Percentiles rank a stretch among this genome's conserved stretches.
Evolutionary conservation across 1,284 basidiomycete species (phyloP).

Genomic region (Irpex sp.): DNA sequence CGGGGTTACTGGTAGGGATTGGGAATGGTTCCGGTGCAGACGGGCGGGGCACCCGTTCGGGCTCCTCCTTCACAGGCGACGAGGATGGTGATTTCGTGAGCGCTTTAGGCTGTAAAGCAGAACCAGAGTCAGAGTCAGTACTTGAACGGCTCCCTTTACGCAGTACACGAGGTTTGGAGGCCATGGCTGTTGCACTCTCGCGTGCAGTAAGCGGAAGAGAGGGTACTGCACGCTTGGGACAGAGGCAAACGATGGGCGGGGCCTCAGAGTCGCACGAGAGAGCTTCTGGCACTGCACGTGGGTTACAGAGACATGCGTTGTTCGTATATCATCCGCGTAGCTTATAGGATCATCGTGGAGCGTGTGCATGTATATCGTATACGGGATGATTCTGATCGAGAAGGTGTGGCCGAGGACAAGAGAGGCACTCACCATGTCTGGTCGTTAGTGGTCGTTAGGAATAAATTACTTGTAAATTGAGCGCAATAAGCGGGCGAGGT

Average conservation of each 20-base stretch:
- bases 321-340: neutral
- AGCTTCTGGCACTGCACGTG: neutral
- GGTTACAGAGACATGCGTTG: neutral
- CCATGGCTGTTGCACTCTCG: slow-evolving; percentile 11
- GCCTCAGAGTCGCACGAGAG: neutral
- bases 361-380: neutral
- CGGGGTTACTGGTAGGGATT: slow-evolving; percentile 72
- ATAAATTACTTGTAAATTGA: neutral
- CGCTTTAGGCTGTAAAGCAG: slow-evolving; percentile 29
- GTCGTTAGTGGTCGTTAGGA: neutral
- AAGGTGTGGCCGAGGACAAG: neutral
- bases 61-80: slow-evolving; percentile 33
- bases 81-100: slow-evolving; percentile 44
- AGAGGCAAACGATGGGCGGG: neutral
- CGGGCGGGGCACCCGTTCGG: slow-evolving; percentile 33
- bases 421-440: neutral
- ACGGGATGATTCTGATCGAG: neutral
- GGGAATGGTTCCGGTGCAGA: slow-evolving; percentile 56
- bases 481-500: neutral
- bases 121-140: slow-evolving; percentile 18
- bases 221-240: neutral
- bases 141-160: slow-evolving; percentile 23
- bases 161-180: slow-evolving; percentile 25
- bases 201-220: neutral
- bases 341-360: neutral